Evolutionary conservation across 805 yeast species (phyloP).

Genomic region (Lipomyces sp.): DNA sequence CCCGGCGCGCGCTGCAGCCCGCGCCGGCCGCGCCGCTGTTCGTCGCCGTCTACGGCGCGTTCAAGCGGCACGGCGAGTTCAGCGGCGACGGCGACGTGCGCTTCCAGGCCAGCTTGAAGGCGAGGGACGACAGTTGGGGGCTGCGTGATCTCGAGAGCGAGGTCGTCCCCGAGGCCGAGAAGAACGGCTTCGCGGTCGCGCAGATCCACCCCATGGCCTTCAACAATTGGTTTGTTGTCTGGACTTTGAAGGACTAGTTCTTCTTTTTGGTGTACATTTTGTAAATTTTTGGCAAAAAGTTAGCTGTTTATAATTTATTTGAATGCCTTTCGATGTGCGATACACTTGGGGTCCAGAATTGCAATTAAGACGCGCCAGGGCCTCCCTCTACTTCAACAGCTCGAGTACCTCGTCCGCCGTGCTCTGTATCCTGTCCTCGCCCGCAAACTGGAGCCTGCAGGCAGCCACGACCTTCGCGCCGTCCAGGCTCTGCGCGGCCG

Average conservation of each 20-base stretch:
- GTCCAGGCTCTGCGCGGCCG: constrained; percentile 21
- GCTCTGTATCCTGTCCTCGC: constrained; percentile 9
- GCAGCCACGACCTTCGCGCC: constrained; percentile 10
- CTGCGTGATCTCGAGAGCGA: constrained; percentile 25
- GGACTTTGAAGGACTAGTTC: constrained; percentile 16
- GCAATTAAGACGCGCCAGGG: too few species aligned
- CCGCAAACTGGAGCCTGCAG: constrained; percentile 4
- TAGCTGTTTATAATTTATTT: too few species aligned
- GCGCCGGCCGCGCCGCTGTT: constrained; percentile 4
- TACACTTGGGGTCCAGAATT: too few species aligned
- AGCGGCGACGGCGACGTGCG: constrained; percentile 18
- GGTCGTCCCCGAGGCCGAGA: constrained; percentile 22
- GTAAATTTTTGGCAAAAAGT: too few species aligned
- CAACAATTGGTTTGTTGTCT: constrained; percentile 21
- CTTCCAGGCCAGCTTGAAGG: constrained; percentile 21
- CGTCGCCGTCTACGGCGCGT: constrained; percentile 26
- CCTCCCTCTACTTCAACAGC: constrained; percentile 2
- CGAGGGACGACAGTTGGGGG: constrained; percentile 25
- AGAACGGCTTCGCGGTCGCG: constrained; percentile 16
- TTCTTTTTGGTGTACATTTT: too few species aligned
- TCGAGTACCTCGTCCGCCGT: constrained; percentile 17
- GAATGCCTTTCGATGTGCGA: too few species aligned
- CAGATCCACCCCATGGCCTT: constrained; percentile 8
- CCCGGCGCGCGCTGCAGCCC: background rate
- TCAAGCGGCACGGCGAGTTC: constrained; percentile 24